Conservation (phyloP, 805 yeast species). For the Isabelozyma heimii region DNA sequence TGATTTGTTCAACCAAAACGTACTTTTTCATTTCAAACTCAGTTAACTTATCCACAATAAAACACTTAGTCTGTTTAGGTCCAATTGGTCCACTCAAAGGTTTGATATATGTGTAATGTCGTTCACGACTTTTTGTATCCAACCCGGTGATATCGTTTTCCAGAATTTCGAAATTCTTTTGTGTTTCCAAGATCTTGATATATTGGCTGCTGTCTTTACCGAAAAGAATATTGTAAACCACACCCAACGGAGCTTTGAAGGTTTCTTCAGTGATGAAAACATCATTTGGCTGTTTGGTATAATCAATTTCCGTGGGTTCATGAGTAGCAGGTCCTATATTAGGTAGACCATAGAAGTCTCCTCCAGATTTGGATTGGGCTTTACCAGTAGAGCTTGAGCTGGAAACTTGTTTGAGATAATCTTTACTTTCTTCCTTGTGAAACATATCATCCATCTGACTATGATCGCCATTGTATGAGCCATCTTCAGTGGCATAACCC, state of each 20-base stretch:
- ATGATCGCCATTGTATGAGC: constrained; percentile 1
- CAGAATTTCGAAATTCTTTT: constrained; percentile 61
- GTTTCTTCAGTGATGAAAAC: constrained; percentile 52
- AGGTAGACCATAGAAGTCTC: constrained; percentile 33
- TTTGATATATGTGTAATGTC: constrained; percentile 58
- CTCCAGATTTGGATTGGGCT: neutral
- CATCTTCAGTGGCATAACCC: neutral
- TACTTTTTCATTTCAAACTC: constrained; percentile 46
- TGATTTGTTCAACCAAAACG: constrained; percentile 52
- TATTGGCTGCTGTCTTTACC: constrained; percentile 54
- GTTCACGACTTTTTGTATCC: constrained; percentile 23
- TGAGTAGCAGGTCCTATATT: constrained; percentile 46
- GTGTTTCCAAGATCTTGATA: constrained; percentile 48
- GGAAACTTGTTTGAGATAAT: neutral
- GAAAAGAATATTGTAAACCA: constrained; percentile 55
- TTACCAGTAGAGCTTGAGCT: neutral
- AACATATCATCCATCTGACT: neutral
- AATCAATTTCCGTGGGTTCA: constrained; percentile 47
- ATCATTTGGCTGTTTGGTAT: constrained; percentile 47
- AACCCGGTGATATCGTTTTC: constrained; percentile 36
- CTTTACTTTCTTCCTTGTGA: neutral
- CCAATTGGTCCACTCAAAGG: constrained; percentile 71
- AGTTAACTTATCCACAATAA: constrained; percentile 58
- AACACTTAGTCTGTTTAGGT: constrained; percentile 71
- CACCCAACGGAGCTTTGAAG: constrained; percentile 64